Evolutionary conservation across 2,329 filamentous ascomycete species (phyloP), one percentile per base, ranked within the genome.

Genomic region (Penicillium sp.): DNA sequence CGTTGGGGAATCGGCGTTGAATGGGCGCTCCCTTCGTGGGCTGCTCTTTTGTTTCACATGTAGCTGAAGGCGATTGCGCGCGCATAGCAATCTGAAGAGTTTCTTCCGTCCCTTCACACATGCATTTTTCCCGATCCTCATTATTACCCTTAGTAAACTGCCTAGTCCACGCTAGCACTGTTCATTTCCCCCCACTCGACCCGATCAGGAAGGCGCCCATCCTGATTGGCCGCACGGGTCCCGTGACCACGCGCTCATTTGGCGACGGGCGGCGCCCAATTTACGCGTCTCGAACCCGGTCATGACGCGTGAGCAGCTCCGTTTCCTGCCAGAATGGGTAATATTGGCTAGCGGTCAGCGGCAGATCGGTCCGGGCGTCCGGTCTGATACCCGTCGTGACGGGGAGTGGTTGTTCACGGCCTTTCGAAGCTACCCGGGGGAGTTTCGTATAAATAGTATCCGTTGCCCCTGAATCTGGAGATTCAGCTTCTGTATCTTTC

Each of bases 201-300:
- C n/a, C n/a, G n/a, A n/a, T n/a, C n/a, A n/a, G n/a, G n/a, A n/a
- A n/a, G n/a, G n/a, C n/a, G n/a, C 29, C 33, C 38, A 28, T 19
- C 29, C 23, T 52, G 11, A 60, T 59, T 62, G 56, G 57, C 8
- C 33, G 25, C 26, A 38, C 27, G 27, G 33, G 18, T 48, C 62
- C 51, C 61, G 62, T 67, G 64, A 67, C 51, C 38, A 45, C 63
- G 64, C 54, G 64, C 39, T 44, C 42, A 59, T 65, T 65, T 65
- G 59, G 62, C 60, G 62, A 63, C 58, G 32, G 29, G 17, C n/a
- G 21, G 33, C 48, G 53, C 49, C 52, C 51, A 55, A 56, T 59
- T 58, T 62, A 63, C 62, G 62, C 62, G 62, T 60, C 50, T 53
- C 38, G 48, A 46, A 47, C 43, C 41, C 4, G n/a, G 41, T 51